Evolutionary conservation across 805 yeast species (phyloP), one percentile per base, ranked within the genome.

Genomic region (Kazachstania bromeliacearum): DNA sequence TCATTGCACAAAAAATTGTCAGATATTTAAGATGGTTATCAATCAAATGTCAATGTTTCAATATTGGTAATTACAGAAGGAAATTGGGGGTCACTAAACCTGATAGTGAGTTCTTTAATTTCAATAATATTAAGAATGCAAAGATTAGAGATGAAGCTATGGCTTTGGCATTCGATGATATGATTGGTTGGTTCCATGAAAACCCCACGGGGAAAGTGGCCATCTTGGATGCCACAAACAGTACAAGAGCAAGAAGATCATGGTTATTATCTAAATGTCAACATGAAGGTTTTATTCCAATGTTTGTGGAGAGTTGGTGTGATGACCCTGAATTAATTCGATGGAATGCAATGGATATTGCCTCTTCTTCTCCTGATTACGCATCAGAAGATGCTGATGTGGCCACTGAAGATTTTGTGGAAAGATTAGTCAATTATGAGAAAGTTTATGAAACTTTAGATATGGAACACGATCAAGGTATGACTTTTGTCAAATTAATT

Each of bases 11-110:
- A 55, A 92, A 89, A 57, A 81, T 92, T 36, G 95, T 89, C 22
- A 71, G 97, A 32, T 92, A 89, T 54, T 68, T 92, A 36, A 77
- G 87, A 23, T 92, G 98, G 98, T 69, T 89, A 27, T 81, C 94
- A 2, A 82, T 92, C 38, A 75, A 74, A 41, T 84, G 95, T 19
- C 79, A 78, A 54, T 80, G 87, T 39, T 92, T 92, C 64, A 87
- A 85, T 53, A 95, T 89, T 14, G 95, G 97, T 9, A 69, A 70
- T 26, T 88, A 85, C 57, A 72, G 97, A 44, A 73, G 96, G 32
- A 64, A 73, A 42, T 66, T 66, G 7, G 73, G 73, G 24, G 70
- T 75, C 15, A 38, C 49, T 4, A 45, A 45, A 15, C 60, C 87
- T 4, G 32, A 70, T n/a, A 88, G 95, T 2, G 82, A 77, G 14